Conservation (phyloP, 176 grass and related monocot species). For the Zizania latifolia region DNA sequence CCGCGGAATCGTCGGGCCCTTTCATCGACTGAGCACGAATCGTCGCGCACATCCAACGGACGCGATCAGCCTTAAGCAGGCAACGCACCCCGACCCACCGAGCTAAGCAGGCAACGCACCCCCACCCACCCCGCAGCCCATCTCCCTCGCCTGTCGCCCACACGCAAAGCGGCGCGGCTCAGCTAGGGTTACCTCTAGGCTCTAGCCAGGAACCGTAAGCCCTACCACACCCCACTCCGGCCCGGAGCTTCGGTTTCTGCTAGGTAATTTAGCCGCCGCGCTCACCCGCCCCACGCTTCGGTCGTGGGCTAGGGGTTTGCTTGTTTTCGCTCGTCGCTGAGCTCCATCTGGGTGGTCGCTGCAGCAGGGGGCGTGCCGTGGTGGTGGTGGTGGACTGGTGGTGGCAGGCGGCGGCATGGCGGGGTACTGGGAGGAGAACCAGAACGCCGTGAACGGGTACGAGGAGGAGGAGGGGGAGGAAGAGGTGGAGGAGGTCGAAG, state of each 20-base stretch:
- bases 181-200: slow-evolving; percentile 50
- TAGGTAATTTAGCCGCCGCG: not conserved
- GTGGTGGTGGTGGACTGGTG: not conserved
- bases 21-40: not conserved
- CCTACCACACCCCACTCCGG: not conserved
- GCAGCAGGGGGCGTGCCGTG: not conserved
- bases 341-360: slow-evolving; percentile 8
- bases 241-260: not conserved
- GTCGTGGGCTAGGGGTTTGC: slow-evolving; percentile 15
- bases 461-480: slow-evolving; percentile 74
- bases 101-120: not conserved
- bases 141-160: not conserved
- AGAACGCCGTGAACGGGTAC: slow-evolving; percentile 45
- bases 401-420: slow-evolving; percentile 20
- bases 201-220: slow-evolving; percentile 25
- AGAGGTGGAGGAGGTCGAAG: slow-evolving; percentile 42
- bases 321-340: not conserved
- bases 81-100: not conserved
- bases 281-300: not conserved
- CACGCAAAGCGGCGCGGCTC: not conserved
- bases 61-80: not conserved
- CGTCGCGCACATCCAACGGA: not conserved
- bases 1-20: no score
- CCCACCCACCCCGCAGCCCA: not conserved
- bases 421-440: slow-evolving; percentile 45